Evolutionary conservation across 148 eudicot species (phyloP).

Genomic region (Gaultheria prostrata): DNA sequence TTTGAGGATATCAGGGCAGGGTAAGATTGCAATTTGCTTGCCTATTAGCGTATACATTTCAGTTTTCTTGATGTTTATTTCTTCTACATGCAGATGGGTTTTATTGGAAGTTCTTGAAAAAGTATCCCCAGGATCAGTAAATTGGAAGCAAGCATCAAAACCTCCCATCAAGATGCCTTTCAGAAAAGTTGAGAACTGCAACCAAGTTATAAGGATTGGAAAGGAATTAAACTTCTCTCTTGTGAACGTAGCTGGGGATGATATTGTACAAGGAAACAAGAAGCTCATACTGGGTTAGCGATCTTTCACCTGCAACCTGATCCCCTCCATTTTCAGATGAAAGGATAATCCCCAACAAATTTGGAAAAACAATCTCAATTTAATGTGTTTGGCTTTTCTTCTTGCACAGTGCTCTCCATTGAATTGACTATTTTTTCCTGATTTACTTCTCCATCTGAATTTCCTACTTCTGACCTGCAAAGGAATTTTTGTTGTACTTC

Average conservation of each 20-base stretch:
- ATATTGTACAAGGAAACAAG: slow-evolving; percentile 80
- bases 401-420: background rate
- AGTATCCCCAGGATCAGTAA: slow-evolving; percentile 70
- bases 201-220: slow-evolving; percentile 73
- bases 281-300: slow-evolving; percentile 72
- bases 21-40: slow-evolving; percentile 33
- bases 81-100: slow-evolving; percentile 54
- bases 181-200: slow-evolving; percentile 83
- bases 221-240: slow-evolving; percentile 71
- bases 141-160: slow-evolving; percentile 69
- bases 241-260: slow-evolving; percentile 79
- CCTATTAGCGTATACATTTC: background rate
- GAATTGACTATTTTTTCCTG: background rate
- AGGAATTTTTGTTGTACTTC: background rate
- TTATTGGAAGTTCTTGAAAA: slow-evolving; percentile 77
- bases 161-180: slow-evolving; percentile 91
- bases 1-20: slow-evolving; percentile 85
- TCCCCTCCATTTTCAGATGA: background rate
- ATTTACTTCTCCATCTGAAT: background rate
- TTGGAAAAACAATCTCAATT: background rate
- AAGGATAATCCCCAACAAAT: background rate
- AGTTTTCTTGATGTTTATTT: slow-evolving; percentile 7
- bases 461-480: background rate
- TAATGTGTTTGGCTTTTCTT: background rate
- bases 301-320: background rate